phyloP scores from a whole-genome alignment of 2,329 filamentous ascomycete species.

The Stagonosporopsis tanaceti region DNA sequence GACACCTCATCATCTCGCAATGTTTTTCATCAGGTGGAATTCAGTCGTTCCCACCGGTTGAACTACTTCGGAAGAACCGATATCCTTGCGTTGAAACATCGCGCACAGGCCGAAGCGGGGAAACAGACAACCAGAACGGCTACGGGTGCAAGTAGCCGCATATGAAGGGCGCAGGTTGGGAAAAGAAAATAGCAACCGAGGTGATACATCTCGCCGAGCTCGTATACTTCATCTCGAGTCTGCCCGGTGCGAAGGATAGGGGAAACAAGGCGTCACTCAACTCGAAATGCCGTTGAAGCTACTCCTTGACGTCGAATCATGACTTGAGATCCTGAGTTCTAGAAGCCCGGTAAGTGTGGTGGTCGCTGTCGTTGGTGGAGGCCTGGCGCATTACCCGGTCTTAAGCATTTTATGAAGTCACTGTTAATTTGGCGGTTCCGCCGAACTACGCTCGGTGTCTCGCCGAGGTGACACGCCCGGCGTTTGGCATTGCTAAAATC shows the following conservation, averaged over 20 bases:
- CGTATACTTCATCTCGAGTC: slow-evolving; percentile 4
- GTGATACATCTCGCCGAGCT: not conserved
- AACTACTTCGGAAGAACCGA: not conserved
- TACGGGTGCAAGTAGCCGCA: not conserved
- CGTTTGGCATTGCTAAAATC: not conserved
- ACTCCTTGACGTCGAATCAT: not conserved
- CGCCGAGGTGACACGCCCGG: slow-evolving; percentile 13
- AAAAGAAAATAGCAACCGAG: not conserved
- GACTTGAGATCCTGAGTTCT: not conserved
- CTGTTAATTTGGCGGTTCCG: slow-evolving; percentile 8
- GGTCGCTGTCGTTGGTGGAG: not conserved
- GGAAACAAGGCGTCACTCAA: not conserved
- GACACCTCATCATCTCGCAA: not conserved
- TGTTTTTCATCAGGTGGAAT: slow-evolving; percentile 2
- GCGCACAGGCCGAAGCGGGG: slow-evolving; percentile 13
- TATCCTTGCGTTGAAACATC: slow-evolving; percentile 12
- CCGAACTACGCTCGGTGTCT: slow-evolving; percentile 12
- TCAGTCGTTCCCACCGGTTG: slow-evolving; percentile 9
- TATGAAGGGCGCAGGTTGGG: not conserved
- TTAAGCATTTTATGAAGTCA: slow-evolving; percentile 1
- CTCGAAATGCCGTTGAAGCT: not conserved
- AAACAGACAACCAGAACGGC: slow-evolving; percentile 4
- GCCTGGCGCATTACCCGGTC: not conserved
- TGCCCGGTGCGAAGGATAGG: slow-evolving; percentile 2
- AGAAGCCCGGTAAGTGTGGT: not conserved